These are phyloP conservation scores for Fraxinus cuspidata DNA, from an alignment of 257 asterid genomes.

Conservation along the genomic window DNA sequence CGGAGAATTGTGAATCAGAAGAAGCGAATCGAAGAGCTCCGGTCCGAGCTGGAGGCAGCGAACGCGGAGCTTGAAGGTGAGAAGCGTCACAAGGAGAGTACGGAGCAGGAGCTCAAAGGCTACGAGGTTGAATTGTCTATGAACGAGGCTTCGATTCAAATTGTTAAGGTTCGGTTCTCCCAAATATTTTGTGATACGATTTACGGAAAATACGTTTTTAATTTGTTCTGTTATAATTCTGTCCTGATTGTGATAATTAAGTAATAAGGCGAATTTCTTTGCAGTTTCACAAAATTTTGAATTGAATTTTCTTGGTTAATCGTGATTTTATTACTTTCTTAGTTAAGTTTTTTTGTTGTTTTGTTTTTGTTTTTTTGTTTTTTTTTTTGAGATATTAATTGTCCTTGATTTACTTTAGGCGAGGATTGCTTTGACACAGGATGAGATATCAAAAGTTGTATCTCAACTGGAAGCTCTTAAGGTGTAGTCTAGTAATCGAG, in stretches of 20 bases:
- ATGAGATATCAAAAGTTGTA: slow-evolving; percentile 52
- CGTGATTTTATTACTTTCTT: slow-evolving; percentile 8
- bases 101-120: slow-evolving; percentile 72
- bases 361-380: neutral
- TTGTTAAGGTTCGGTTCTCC: slow-evolving; percentile 52
- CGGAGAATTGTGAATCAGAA: slow-evolving; percentile 56
- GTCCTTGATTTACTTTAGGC: slow-evolving; percentile 42
- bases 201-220: neutral
- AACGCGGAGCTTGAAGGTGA: slow-evolving; percentile 57
- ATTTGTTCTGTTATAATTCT: neutral
- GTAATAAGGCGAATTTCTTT: neutral
- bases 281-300: neutral
- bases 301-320: neutral
- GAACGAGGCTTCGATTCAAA: slow-evolving; percentile 60
- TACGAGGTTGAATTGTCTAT: slow-evolving; percentile 68
- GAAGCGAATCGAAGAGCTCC: slow-evolving; percentile 62
- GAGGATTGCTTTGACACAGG: slow-evolving; percentile 53
- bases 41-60: slow-evolving; percentile 48
- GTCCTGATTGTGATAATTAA: slow-evolving; percentile 11
- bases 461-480: slow-evolving; percentile 53
- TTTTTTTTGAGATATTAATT: neutral
- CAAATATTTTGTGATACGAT: slow-evolving; percentile 1
- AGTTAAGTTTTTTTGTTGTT: neutral
- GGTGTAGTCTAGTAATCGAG: slow-evolving; percentile 35
- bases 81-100: slow-evolving; percentile 58